Evolutionary conservation across 129 eudicot species (phyloP).

Genomic region (Escallonia rubra): DNA sequence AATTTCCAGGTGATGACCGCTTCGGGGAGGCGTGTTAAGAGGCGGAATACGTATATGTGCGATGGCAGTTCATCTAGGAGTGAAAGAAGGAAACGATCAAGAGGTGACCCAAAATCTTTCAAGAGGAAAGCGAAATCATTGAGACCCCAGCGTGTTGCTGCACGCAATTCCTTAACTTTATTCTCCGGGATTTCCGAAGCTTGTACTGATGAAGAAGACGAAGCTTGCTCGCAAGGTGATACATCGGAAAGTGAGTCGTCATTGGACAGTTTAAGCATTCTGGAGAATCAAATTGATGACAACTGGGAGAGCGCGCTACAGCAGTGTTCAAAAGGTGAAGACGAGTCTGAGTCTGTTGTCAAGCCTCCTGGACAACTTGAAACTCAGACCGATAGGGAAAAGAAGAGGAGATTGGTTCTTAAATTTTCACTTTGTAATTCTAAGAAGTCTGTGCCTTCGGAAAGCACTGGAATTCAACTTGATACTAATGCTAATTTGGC

Average conservation of each 20-base stretch:
- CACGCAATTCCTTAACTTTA: slow-evolving; percentile 46
- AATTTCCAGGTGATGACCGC: slow-evolving; percentile 45
- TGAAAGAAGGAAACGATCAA: slow-evolving; percentile 45
- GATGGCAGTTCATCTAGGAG: slow-evolving; percentile 55
- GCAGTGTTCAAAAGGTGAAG: slow-evolving; percentile 16
- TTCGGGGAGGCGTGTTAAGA: slow-evolving; percentile 58
- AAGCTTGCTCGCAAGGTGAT: slow-evolving; percentile 23
- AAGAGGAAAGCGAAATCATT: slow-evolving; percentile 23
- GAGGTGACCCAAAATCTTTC: slow-evolving; percentile 18
- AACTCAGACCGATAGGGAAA: slow-evolving; percentile 17
- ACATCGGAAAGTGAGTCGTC: slow-evolving; percentile 34
- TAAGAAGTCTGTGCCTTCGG: slow-evolving; percentile 28
- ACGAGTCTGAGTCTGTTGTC: slow-evolving; percentile 20
- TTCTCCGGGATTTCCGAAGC: slow-evolving; percentile 34
- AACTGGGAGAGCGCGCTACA: slow-evolving; percentile 8
- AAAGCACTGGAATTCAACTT: slow-evolving; percentile 17
- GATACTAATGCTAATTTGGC: slow-evolving; percentile 15
- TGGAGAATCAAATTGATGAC: slow-evolving; percentile 3
- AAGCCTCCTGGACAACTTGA: slow-evolving; percentile 27
- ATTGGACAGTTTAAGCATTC: slow-evolving; percentile 16
- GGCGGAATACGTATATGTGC: slow-evolving; percentile 41
- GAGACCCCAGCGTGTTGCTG: slow-evolving; percentile 86
- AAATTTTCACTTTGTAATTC: slow-evolving; percentile 44
- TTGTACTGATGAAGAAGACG: slow-evolving; percentile 47
- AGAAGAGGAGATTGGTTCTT: slow-evolving; percentile 50